Evolutionary conservation across 2,329 filamentous ascomycete genomes (phyloP).

Genomic region (Penicillium janthinellum): DNA sequence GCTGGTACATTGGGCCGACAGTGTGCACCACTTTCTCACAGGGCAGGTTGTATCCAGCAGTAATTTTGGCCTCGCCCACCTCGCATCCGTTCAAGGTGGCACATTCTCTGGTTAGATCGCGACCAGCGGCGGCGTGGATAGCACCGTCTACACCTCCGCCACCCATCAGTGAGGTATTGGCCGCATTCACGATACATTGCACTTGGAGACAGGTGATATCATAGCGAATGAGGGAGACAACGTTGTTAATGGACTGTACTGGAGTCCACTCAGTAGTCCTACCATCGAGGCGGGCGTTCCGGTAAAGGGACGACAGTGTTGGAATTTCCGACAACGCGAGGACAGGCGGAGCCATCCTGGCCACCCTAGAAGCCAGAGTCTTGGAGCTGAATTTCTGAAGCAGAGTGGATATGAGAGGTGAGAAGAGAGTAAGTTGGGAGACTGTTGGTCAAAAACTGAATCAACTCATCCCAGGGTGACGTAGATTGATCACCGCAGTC

Average conservation of each 20-base stretch:
- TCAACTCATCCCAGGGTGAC: neutral
- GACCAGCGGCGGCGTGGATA: conserved; percentile 82
- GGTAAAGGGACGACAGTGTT: conserved; percentile 64
- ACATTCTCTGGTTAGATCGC: conserved; percentile 69
- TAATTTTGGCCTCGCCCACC: conserved; percentile 83
- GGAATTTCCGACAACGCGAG: conserved; percentile 41
- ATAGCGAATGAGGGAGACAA: conserved; percentile 68
- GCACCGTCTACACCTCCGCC: conserved; percentile 90
- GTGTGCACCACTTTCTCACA: conserved; percentile 82
- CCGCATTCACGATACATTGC: conserved; percentile 90
- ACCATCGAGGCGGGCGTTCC: conserved; percentile 52
- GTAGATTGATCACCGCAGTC: neutral
- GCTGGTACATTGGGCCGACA: conserved; percentile 77
- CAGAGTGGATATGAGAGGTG: neutral
- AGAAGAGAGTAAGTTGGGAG: neutral
- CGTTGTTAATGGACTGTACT: conserved; percentile 53
- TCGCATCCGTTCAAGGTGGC: conserved; percentile 68
- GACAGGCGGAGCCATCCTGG: conserved; percentile 23
- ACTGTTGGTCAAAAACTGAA: neutral
- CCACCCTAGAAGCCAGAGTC: neutral
- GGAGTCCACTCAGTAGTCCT: conserved; percentile 35
- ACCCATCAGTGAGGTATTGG: conserved; percentile 75
- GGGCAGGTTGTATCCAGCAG: conserved; percentile 73
- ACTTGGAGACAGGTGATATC: conserved; percentile 81
- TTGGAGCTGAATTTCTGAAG: neutral